A percentile compares a stretch with the other conserved stretches of the same genome.
These are phyloP conservation scores for Grammothele lineata DNA, from an alignment of 768 basidiomycete genomes.

Conservation along the genomic window DNA sequence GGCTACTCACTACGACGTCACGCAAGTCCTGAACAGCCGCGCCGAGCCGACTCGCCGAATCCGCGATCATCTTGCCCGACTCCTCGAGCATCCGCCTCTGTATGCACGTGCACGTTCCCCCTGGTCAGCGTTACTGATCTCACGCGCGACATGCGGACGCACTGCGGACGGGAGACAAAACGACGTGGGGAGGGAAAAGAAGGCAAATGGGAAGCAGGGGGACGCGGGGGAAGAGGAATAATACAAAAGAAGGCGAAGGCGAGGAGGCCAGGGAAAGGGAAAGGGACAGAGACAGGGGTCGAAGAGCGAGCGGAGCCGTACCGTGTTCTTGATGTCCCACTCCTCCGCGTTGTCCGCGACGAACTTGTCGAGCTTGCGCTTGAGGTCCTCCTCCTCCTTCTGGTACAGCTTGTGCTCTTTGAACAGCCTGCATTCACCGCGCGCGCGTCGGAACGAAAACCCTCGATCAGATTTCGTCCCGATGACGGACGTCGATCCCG, in stretches of 20 bases:
- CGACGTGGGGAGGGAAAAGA: not conserved
- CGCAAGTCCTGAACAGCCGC: conserved; percentile 60
- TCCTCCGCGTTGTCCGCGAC: conserved; percentile 55
- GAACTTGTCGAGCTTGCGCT: conserved; percentile 58
- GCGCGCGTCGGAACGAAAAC: no score
- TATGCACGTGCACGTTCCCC: no score
- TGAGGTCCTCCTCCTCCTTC: conserved; percentile 58
- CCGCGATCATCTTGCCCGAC: conserved; percentile 75
- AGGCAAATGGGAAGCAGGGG: not conserved
- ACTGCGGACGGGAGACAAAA: not conserved
- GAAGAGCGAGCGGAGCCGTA: conserved; percentile 29
- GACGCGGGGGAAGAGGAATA: not conserved
- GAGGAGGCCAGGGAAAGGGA: not conserved
- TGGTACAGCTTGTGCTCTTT: conserved; percentile 69
- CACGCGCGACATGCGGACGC: no score
- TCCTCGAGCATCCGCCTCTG: conserved; percentile 72
- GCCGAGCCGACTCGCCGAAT: conserved; percentile 57
- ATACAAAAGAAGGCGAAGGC: not conserved
- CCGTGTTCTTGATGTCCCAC: conserved; percentile 76
- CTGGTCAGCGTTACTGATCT: no score
- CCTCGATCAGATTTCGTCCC: no score
- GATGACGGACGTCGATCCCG: no score
- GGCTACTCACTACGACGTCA: conserved; percentile 59
- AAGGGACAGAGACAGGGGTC: not conserved
- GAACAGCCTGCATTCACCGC: conserved; percentile 24